Evolutionary conservation across 345 rosid genomes (phyloP).

Genomic region (Excoecaria agallocha): DNA sequence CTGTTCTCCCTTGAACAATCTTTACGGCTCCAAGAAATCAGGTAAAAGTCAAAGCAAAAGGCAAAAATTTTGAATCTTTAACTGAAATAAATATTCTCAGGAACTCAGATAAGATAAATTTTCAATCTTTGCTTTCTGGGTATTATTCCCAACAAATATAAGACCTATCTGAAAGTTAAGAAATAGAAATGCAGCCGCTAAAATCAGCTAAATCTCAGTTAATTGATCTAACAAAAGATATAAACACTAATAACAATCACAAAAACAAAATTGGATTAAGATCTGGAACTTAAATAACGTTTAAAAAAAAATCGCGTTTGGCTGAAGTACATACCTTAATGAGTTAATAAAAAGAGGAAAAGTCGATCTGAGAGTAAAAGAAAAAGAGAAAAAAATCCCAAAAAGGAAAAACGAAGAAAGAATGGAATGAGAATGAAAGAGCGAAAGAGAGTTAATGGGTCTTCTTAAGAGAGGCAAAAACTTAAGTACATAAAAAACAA

Average conservation of each 20-base stretch:
- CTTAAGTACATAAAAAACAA: background rate
- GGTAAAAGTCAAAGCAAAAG: background rate
- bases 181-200: background rate
- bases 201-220: slow-evolving; percentile 11
- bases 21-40: background rate
- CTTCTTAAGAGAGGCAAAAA: background rate
- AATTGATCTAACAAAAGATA: background rate
- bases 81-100: background rate
- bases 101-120: background rate
- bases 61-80: background rate
- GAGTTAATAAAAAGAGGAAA: background rate
- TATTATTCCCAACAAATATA: too few species aligned
- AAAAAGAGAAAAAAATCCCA: background rate
- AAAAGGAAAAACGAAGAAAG: background rate
- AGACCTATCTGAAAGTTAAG: slow-evolving; percentile 1
- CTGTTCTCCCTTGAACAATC: background rate
- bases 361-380: slow-evolving; percentile 13
- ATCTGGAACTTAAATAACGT: background rate
- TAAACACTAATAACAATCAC: background rate
- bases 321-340: background rate
- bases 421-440: background rate
- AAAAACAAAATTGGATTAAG: background rate
- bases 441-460: background rate
- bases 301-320: too few species aligned
- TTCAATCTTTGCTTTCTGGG: slow-evolving; percentile 1